Conservation (phyloP, 1,284 basidiomycete genomes). For the Ceratobasidium sp. region DNA sequence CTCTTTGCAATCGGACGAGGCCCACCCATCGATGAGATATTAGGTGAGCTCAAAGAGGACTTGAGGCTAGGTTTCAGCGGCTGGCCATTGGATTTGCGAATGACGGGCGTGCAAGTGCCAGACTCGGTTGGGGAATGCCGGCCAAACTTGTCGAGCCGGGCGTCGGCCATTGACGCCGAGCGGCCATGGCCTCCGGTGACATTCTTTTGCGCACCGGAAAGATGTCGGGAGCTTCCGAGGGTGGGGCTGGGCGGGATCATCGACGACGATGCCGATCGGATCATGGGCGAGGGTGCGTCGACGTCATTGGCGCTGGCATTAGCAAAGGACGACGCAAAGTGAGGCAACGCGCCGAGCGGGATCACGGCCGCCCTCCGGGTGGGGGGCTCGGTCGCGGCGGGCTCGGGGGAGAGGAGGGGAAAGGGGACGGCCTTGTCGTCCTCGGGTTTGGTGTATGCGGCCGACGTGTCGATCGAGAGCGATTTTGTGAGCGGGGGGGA, state of each 20-base stretch:
- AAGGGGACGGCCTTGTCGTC: constrained; percentile 26
- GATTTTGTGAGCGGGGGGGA: constrained; percentile 19
- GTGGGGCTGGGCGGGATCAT: constrained; percentile 22
- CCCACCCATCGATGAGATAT: constrained; percentile 36
- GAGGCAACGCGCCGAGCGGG: constrained; percentile 12
- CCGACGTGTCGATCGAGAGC: constrained; percentile 39
- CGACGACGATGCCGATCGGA: constrained; percentile 31
- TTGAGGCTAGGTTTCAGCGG: constrained; percentile 42
- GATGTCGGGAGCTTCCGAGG: constrained; percentile 17
- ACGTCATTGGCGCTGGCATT: constrained; percentile 26
- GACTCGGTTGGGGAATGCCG: constrained; percentile 27
- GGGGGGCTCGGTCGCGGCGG: constrained; percentile 8
- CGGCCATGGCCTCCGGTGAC: constrained; percentile 27
- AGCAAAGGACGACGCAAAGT: constrained; percentile 33
- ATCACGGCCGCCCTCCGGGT: constrained; percentile 18
- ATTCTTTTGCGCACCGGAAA: constrained; percentile 28
- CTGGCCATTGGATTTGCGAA: constrained; percentile 39
- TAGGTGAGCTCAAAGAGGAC: constrained; percentile 41
- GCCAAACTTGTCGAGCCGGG: background rate
- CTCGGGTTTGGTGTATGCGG: constrained; percentile 23
- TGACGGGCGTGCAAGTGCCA: constrained; percentile 27
- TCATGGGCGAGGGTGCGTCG: constrained; percentile 19
- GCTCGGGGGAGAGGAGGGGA: constrained; percentile 36
- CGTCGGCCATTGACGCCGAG: constrained; percentile 42
- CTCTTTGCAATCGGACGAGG: constrained; percentile 36